phyloP scores from a whole-genome alignment of 1,284 basidiomycete species.

The Pseudozyma hubeiensis region DNA sequence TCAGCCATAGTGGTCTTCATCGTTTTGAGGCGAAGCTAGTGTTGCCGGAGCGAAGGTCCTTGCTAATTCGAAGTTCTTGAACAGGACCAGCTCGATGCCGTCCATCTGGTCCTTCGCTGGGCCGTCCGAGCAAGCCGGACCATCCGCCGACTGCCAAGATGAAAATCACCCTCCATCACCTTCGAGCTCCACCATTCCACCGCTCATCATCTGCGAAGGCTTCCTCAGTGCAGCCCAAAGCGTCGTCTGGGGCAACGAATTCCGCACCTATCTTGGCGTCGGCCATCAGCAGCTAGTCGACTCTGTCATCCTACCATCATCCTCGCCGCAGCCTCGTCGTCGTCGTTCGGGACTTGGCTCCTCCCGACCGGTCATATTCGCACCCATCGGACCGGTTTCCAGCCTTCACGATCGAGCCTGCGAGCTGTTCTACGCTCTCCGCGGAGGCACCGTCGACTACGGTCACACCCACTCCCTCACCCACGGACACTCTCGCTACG shows the following conservation, averaged over 20 bases:
- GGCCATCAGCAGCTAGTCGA: slow-evolving; percentile 41
- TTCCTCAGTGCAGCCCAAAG: slow-evolving; percentile 72
- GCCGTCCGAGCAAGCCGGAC: background rate
- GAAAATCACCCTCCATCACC: background rate
- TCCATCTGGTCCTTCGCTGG: slow-evolving; percentile 7
- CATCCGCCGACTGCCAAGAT: no score
- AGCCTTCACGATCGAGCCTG: slow-evolving; percentile 75
- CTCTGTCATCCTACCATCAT: background rate
- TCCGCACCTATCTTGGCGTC: slow-evolving; percentile 39
- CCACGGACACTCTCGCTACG: slow-evolving; percentile 71
- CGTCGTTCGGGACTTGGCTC: slow-evolving; percentile 14
- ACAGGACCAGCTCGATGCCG: background rate
- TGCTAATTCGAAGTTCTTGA: no score
- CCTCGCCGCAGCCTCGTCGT: background rate
- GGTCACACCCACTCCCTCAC: slow-evolving; percentile 69
- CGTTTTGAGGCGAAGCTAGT: no score
- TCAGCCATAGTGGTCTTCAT: no score
- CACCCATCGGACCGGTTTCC: slow-evolving; percentile 72
- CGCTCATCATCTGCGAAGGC: slow-evolving; percentile 74
- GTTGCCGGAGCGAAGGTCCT: no score
- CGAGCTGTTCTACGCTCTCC: slow-evolving; percentile 74
- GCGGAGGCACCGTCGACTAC: slow-evolving; percentile 73
- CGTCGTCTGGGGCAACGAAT: slow-evolving; percentile 71
- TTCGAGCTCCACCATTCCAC: slow-evolving; percentile 53
- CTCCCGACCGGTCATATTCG: slow-evolving; percentile 24